These are phyloP conservation scores for Beta lomatogona DNA, from an alignment of 179 eudicot genomes.

Conservation along the genomic window DNA sequence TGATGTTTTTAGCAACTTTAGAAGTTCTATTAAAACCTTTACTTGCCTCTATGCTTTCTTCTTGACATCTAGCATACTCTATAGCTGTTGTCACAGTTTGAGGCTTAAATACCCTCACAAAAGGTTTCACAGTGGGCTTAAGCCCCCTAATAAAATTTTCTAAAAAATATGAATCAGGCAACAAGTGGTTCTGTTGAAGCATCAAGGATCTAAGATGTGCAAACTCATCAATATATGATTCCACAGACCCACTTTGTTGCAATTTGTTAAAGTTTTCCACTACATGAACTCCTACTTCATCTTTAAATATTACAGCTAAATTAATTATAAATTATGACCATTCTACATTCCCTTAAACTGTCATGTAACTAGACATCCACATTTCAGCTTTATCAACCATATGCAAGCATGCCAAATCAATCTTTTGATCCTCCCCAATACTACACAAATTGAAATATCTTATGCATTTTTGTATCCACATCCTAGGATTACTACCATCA, in stretches of 20 bases:
- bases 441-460: no score
- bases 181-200: background rate
- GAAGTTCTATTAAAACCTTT: background rate
- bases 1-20: background rate
- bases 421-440: no score
- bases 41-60: background rate
- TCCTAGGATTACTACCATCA: no score
- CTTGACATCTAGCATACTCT: background rate
- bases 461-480: no score
- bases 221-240: background rate
- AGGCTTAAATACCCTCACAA: background rate
- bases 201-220: background rate
- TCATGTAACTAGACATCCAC: no score
- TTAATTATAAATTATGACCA: no score
- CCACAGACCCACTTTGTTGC: background rate
- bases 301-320: no score
- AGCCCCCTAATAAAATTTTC: background rate
- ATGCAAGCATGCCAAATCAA: no score
- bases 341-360: no score
- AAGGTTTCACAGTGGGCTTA: background rate
- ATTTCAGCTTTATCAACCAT: no score
- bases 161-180: background rate
- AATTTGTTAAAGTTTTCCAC: no score
- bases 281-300: no score
- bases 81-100: background rate